Base-by-base conservation (phyloP, 202 grass and related monocot genomes). In the Carex arenaria region DNA sequence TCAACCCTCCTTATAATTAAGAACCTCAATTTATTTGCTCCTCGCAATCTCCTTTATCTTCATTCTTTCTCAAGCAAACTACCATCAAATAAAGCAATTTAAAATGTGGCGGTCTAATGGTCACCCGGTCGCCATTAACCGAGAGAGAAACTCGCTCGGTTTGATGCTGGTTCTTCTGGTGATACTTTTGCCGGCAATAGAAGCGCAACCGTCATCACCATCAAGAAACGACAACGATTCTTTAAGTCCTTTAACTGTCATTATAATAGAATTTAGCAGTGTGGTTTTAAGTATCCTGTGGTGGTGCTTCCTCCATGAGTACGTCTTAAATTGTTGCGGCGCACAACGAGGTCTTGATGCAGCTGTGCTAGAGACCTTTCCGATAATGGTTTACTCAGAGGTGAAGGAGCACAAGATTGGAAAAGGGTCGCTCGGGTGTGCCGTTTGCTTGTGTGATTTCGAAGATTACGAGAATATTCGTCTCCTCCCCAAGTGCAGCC, bases 381-480 rank as follows among this genome's bases (percentile, higher is more conserved):
- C 95, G 52, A 79, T 87, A 30, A 90, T 98, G 90, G 72, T 81
- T 62, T 95, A 93, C 80, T 82, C 89, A 0, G 92, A 98, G 65
- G 92, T 92, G 2, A 90, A 82, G 76, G 92, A 79, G 86, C 90
- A 88, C 64, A 87, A 89, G 15, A 87, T 91, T 10, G 82, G 82
- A 1, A 88, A 89, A 15, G 86, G 71, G 14, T 80, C 82, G 8
- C 89, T 98, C 20, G 91, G 95, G 96, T 98, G 96, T 82, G 96
- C 93, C 0, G 93, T 98, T 4, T 99, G 96, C 82, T 85, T 99
- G 45, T 92, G 93, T 81, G 96, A 99, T 67, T 99, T 99, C 67
- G 89, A 85, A 43, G 96, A 94, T 60, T 87, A 90, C 1, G 96
- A 99, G 85, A 86, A 84, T 68, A 91, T 99, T 51, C 88, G 89